phyloP scores from a whole-genome alignment of 2,329 filamentous ascomycete genomes.

The Penicillium aurantiogriseum region DNA sequence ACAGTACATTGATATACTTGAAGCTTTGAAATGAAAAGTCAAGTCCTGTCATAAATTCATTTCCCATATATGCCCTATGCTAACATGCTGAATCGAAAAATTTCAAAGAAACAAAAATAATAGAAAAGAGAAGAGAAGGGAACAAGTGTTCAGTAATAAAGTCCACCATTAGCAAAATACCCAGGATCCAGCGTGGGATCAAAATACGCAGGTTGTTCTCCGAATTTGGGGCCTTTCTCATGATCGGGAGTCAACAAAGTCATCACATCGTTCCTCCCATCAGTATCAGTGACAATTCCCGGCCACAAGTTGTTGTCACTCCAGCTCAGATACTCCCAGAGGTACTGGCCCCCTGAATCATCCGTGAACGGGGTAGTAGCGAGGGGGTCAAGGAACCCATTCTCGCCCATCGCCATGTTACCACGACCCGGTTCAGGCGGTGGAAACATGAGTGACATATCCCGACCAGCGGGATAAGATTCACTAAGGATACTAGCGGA shows the following conservation, averaged over 20 bases:
- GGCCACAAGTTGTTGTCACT: constrained; percentile 37
- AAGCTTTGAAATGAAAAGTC: neutral
- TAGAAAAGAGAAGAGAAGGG: neutral
- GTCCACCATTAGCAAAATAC: constrained; percentile 27
- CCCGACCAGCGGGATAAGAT: constrained; percentile 19
- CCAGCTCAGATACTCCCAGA: constrained; percentile 42
- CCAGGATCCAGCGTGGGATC: constrained; percentile 26
- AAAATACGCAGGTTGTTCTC: constrained; percentile 16
- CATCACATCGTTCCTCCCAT: constrained; percentile 24
- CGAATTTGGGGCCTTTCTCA: constrained; percentile 29
- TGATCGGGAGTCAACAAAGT: constrained; percentile 27
- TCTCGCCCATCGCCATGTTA: constrained; percentile 18
- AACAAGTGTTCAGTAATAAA: constrained; percentile 25
- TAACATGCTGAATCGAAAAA: constrained; percentile 3
- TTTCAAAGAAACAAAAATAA: neutral
- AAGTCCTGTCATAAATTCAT: constrained; percentile 2
- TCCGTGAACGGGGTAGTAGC: constrained; percentile 26
- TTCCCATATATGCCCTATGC: constrained; percentile 7
- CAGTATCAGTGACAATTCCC: constrained; percentile 25
- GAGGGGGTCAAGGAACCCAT: constrained; percentile 27
- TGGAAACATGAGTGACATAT: constrained; percentile 15
- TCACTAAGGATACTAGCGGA: constrained; percentile 11
- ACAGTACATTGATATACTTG: neutral
- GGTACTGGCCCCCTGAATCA: constrained; percentile 32
- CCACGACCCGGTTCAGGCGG: constrained; percentile 21